Conservation (phyloP, 352 stramenopile genomes). For the Pythium coloratum region DNA sequence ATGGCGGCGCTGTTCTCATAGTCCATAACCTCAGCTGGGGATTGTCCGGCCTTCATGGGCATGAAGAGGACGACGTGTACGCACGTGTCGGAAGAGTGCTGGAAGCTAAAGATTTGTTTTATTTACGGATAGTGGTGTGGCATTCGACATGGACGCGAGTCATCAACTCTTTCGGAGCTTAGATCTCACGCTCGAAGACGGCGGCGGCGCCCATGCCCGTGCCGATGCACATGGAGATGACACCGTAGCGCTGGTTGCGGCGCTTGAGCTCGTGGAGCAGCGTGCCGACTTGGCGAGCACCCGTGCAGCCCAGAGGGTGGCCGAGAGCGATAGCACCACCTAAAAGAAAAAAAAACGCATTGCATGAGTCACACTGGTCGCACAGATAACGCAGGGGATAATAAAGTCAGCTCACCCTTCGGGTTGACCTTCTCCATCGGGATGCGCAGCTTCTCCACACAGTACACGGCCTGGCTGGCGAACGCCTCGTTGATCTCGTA, state of each 20-base stretch:
- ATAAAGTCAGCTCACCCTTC: constrained; percentile 43
- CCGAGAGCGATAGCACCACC: constrained; percentile 87
- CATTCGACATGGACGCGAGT: background rate
- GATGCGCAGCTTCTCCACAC: constrained; percentile 75
- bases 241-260: constrained; percentile 78
- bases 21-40: no score
- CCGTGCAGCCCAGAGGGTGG: constrained; percentile 90
- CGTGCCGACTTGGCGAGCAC: constrained; percentile 89
- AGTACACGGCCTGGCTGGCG: constrained; percentile 86
- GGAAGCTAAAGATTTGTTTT: background rate
- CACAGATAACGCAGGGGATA: background rate
- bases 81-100: background rate
- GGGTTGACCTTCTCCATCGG: constrained; percentile 87
- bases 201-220: constrained; percentile 94
- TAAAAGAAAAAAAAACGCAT: constrained; percentile 1
- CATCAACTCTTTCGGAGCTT: background rate
- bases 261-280: constrained; percentile 92
- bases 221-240: constrained; percentile 96
- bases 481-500: constrained; percentile 94
- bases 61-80: no score
- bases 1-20: no score
- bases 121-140: background rate
- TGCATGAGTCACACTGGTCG: no score
- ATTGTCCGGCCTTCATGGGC: no score
- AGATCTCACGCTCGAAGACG: constrained; percentile 84